These are phyloP conservation scores for Pleurotus ostreatus DNA, from an alignment of 768 basidiomycete genomes.

Conservation along the genomic window DNA sequence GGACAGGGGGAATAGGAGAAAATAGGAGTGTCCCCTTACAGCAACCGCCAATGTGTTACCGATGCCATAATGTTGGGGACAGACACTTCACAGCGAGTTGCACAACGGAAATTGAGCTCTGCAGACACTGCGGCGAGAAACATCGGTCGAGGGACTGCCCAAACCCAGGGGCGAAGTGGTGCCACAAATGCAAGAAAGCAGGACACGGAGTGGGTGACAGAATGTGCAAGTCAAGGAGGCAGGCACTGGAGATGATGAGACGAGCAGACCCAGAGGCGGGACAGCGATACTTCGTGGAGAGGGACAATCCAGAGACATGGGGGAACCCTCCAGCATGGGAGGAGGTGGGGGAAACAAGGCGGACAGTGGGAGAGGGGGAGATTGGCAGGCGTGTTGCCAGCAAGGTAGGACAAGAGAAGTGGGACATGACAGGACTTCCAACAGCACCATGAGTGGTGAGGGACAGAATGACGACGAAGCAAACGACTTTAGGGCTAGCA, in stretches of 20 bases:
- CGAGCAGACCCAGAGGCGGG: slow-evolving; percentile 12
- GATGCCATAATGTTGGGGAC: slow-evolving; percentile 12
- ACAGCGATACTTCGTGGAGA: slow-evolving; percentile 13
- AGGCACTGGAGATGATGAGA: slow-evolving; percentile 7
- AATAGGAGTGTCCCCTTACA: no score
- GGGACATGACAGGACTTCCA: not conserved
- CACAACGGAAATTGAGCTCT: slow-evolving; percentile 4
- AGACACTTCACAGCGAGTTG: slow-evolving; percentile 16
- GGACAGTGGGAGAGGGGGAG: not conserved
- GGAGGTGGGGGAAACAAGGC: not conserved
- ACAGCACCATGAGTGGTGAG: not conserved
- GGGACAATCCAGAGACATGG: slow-evolving; percentile 7
- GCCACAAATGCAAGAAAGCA: slow-evolving; percentile 19
- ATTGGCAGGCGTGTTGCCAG: not conserved
- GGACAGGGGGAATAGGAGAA: no score
- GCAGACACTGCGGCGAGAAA: slow-evolving; percentile 13
- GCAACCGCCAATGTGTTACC: slow-evolving; percentile 14
- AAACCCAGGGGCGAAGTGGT: slow-evolving; percentile 9
- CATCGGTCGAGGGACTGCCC: slow-evolving; percentile 17
- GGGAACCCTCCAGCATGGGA: not conserved
- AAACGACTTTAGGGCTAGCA: not conserved
- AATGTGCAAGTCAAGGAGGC: slow-evolving; percentile 15
- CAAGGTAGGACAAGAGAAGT: not conserved
- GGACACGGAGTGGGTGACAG: slow-evolving; percentile 26
- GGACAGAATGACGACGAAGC: not conserved